Evolutionary conservation across 73 alveolate genomes (phyloP).

Genomic region (Paramecium octaurelia): DNA sequence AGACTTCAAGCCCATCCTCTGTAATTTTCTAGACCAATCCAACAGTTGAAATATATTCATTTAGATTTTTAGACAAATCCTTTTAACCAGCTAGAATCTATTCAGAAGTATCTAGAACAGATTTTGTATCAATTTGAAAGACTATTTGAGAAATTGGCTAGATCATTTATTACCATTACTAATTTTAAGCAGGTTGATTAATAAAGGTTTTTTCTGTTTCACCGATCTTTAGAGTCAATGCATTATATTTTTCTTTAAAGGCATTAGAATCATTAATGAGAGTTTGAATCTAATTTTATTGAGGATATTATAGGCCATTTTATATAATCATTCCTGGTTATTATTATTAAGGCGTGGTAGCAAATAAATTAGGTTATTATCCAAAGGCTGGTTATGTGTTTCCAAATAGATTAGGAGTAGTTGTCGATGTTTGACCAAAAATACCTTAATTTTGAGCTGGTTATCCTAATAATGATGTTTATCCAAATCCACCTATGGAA

Average conservation of each 20-base stretch:
- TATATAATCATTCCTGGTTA: not conserved
- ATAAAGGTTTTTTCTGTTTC: not conserved
- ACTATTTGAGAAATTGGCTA: not conserved
- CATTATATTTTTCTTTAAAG: not conserved
- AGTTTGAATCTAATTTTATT: not conserved
- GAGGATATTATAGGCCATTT: not conserved
- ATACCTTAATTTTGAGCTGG: not conserved
- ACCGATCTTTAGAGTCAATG: not conserved
- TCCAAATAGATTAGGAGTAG: not conserved
- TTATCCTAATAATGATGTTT: not conserved
- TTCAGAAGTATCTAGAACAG: not conserved
- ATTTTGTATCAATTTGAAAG: not conserved
- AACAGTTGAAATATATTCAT: not conserved
- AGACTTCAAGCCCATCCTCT: not conserved
- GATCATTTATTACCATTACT: not conserved
- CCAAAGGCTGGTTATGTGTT: not conserved
- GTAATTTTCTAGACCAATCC: not conserved
- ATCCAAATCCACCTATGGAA: not conserved
- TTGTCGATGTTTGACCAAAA: not conserved
- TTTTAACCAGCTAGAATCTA: not conserved
- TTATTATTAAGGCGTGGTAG: not conserved
- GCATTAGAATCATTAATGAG: not conserved
- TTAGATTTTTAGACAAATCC: not conserved
- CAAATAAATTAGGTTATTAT: not conserved
- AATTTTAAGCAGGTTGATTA: not conserved